These are phyloP conservation scores for Lepidium africanum DNA, from an alignment of 345 rosid genomes.

Conservation along the genomic window DNA sequence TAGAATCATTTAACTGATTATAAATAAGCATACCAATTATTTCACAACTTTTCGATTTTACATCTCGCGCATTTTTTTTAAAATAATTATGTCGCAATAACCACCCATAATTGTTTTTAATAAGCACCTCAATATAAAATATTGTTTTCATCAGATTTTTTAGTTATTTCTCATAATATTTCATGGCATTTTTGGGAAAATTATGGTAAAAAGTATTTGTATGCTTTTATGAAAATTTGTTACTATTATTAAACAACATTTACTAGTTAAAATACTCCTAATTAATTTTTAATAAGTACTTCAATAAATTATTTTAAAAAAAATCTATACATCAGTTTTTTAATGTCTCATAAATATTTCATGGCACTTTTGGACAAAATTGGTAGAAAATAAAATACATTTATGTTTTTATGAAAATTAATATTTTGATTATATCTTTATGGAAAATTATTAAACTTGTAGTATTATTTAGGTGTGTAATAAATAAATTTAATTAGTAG, in stretches of 20 bases:
- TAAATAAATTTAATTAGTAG: conserved; percentile 4
- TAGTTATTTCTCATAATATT: too few species aligned
- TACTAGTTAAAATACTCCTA: background rate
- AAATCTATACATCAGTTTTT: background rate
- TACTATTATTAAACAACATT: background rate
- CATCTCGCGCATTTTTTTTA: too few species aligned
- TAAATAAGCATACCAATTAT: background rate
- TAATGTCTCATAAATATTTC: background rate
- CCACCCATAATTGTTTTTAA: too few species aligned
- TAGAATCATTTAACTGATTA: background rate
- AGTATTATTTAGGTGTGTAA: background rate
- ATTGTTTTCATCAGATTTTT: too few species aligned
- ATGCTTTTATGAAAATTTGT: too few species aligned
- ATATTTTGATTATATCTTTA: background rate
- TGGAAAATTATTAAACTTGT: background rate
- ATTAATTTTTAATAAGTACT: background rate
- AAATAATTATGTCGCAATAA: too few species aligned
- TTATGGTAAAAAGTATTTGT: too few species aligned
- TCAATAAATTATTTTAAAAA: background rate
- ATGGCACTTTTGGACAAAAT: background rate
- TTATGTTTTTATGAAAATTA: background rate
- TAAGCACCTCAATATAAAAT: too few species aligned
- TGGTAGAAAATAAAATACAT: background rate
- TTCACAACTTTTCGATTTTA: too few species aligned
- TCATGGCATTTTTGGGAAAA: too few species aligned